Percentiles rank a stretch among this genome's conserved stretches.
Conservation (phyloP, 352 stramenopile species). For the Halophytophthora batemanensis region DNA sequence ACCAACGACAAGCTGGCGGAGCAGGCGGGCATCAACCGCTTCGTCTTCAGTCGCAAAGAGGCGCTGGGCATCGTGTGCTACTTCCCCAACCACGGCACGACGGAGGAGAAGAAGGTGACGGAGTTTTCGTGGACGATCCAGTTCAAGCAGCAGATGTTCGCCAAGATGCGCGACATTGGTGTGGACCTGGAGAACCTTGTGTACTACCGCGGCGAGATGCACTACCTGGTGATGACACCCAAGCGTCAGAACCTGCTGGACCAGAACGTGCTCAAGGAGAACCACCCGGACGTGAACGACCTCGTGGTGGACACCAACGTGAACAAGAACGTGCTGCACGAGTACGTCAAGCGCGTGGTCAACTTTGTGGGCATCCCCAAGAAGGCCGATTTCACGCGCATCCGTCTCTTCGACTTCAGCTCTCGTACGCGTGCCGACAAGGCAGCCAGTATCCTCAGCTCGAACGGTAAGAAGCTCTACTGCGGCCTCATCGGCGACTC, state of each 20-base stretch:
- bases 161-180: conserved; percentile 64
- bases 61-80: conserved; percentile 82
- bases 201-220: conserved; percentile 84
- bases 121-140: conserved; percentile 86
- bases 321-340: conserved; percentile 48
- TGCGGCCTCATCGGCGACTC: conserved; percentile 76
- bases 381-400: conserved; percentile 59
- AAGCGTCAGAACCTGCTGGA: conserved; percentile 77
- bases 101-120: conserved; percentile 71
- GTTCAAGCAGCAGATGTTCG: conserved; percentile 85
- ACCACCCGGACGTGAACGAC: conserved; percentile 58
- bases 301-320: conserved; percentile 71
- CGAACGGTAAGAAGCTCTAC: conserved; percentile 74
- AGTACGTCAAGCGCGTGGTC: conserved; percentile 68
- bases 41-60: conserved; percentile 78
- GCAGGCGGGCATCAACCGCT: conserved; percentile 68
- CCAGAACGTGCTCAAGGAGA: conserved; percentile 64
- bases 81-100: conserved; percentile 67
- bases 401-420: conserved; percentile 85
- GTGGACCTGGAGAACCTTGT: conserved; percentile 84
- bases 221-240: conserved; percentile 86
- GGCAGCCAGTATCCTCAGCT: conserved; percentile 62
- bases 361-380: conserved; percentile 71
- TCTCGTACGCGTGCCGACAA: conserved; percentile 71
- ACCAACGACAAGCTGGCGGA: conserved; percentile 67